Conservation (phyloP, 495 filamentous ascomycete genomes). For the Hamigera avellanea region DNA sequence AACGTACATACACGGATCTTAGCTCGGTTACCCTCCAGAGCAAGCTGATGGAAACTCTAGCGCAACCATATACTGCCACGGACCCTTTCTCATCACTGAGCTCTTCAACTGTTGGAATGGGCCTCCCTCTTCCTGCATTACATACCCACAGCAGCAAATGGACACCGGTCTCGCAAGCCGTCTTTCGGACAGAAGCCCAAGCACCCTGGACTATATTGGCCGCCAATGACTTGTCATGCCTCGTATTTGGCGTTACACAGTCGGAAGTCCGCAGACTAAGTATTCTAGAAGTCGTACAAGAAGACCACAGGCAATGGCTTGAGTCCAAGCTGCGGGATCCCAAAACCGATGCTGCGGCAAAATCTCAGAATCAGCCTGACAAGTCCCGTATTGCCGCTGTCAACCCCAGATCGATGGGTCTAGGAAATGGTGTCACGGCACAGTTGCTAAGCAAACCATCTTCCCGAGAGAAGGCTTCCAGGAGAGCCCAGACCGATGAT, state of each 20-base stretch:
- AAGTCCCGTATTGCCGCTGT: slow-evolving; percentile 26
- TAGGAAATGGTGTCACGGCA: slow-evolving; percentile 75
- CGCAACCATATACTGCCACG: slow-evolving; percentile 60
- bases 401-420: slow-evolving; percentile 41
- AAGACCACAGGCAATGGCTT: slow-evolving; percentile 82
- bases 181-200: slow-evolving; percentile 83
- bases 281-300: slow-evolving; percentile 86
- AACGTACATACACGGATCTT: slow-evolving; percentile 80
- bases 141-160: slow-evolving; percentile 83
- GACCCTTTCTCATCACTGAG: slow-evolving; percentile 36
- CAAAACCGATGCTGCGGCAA: slow-evolving; percentile 35
- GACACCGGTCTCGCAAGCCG: slow-evolving; percentile 85
- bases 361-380: slow-evolving; percentile 22
- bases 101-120: slow-evolving; percentile 19
- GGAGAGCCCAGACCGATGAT: slow-evolving; percentile 62
- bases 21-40: slow-evolving; percentile 58
- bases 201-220: slow-evolving; percentile 91
- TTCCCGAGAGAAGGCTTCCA: slow-evolving; percentile 47
- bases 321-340: slow-evolving; percentile 65
- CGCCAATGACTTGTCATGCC: slow-evolving; percentile 93
- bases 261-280: slow-evolving; percentile 90
- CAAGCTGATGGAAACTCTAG: slow-evolving; percentile 80
- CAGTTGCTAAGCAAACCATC: slow-evolving; percentile 79
- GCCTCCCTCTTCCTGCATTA: slow-evolving; percentile 38
- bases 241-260: slow-evolving; percentile 91